A percentile compares a stretch with the other conserved stretches of the same genome.
Evolutionary conservation across 2,329 filamentous ascomycete species (phyloP).

Genomic region (Mariannaea sp.): DNA sequence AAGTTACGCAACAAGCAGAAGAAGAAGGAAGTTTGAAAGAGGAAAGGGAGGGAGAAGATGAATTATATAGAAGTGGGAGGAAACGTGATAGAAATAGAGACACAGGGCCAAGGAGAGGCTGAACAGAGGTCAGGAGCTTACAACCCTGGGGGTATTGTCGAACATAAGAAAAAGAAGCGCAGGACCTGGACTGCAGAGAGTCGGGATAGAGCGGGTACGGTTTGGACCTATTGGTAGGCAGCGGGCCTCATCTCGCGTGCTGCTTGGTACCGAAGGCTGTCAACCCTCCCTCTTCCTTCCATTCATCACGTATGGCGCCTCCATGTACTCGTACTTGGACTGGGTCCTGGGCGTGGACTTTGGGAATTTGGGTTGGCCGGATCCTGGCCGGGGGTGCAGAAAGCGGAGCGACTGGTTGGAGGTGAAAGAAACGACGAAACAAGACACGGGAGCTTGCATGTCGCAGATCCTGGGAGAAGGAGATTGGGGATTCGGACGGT

Average conservation of each 20-base stretch:
- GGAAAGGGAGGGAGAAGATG: not conserved
- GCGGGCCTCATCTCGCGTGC: constrained; percentile 36
- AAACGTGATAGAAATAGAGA: not conserved
- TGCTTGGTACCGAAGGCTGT: constrained; percentile 25
- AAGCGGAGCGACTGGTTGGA: constrained; percentile 14
- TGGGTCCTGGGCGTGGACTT: constrained; percentile 21
- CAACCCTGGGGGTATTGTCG: constrained; percentile 28
- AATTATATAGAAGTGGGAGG: not conserved
- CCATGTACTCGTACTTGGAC: constrained; percentile 16
- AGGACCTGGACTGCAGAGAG: constrained; percentile 24
- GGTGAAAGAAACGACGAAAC: constrained; percentile 23
- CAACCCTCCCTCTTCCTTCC: constrained; percentile 12
- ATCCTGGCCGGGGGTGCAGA: constrained; percentile 14
- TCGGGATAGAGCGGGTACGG: constrained; percentile 34
- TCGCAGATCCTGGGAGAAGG: constrained; percentile 23
- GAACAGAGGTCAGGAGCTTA: constrained; percentile 26
- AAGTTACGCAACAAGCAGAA: not conserved
- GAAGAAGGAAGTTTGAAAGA: not conserved
- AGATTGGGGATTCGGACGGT: constrained; percentile 16
- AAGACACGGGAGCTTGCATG: constrained; percentile 34
- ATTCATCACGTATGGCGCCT: not conserved
- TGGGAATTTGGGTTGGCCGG: constrained; percentile 16
- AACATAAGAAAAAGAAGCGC: constrained; percentile 33
- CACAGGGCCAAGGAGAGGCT: constrained; percentile 21
- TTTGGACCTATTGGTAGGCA: constrained; percentile 29